Evolutionary conservation across 2,329 filamentous ascomycete genomes (phyloP).

Genomic region (Fusarium palustre): DNA sequence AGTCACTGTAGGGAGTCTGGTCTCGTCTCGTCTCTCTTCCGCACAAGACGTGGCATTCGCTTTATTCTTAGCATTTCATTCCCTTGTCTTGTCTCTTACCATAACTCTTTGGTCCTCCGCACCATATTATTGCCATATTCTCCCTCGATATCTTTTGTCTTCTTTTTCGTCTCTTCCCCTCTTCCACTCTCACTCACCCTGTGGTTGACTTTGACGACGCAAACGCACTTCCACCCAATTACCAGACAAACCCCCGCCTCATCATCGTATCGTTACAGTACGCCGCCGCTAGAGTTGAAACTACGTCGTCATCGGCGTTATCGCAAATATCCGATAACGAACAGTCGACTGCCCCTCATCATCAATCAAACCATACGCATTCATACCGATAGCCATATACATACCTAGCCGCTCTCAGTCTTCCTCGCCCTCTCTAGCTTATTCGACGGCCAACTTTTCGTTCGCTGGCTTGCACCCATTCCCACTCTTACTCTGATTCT

Average conservation of each 20-base stretch:
- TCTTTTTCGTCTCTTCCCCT: neutral
- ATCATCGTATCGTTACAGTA: constrained; percentile 29
- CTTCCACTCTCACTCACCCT: neutral
- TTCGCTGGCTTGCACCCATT: constrained; percentile 7
- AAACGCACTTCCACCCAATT: constrained; percentile 5
- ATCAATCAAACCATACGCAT: constrained; percentile 19
- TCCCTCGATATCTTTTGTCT: constrained; percentile 1
- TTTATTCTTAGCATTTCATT: constrained; percentile 37
- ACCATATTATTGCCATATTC: constrained; percentile 27
- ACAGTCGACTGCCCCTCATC: constrained; percentile 43
- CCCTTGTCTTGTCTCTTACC: constrained; percentile 28
- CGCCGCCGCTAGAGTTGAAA: constrained; percentile 41
- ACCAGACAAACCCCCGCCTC: constrained; percentile 21
- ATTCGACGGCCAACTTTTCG: constrained; percentile 17
- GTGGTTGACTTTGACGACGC: neutral
- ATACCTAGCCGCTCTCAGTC: constrained; percentile 11
- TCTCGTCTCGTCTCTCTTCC: constrained; percentile 35
- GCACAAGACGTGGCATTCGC: constrained; percentile 46
- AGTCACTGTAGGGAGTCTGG: constrained; percentile 30
- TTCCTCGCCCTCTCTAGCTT: constrained; percentile 8
- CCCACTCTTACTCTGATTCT: neutral
- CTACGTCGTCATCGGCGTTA: constrained; percentile 48
- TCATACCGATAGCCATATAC: constrained; percentile 18
- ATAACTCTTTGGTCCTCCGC: constrained; percentile 32
- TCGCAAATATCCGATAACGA: constrained; percentile 46